phyloP scores from a whole-genome alignment of 352 stramenopile species.

The Aphanomyces cochlioides region DNA sequence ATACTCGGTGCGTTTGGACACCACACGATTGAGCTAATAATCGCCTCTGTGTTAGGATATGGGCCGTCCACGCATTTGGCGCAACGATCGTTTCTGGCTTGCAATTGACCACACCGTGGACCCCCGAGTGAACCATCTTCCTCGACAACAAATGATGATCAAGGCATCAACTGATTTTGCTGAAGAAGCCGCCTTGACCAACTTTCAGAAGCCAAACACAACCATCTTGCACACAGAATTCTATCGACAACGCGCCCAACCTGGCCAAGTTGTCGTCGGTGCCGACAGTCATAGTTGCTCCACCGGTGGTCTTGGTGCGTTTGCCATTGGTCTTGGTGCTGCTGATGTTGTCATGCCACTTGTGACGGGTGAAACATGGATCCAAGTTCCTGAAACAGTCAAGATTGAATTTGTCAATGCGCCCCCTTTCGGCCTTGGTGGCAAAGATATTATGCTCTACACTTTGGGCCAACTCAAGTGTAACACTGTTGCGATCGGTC shows the following conservation, averaged over 20 bases:
- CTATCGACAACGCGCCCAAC: conserved; percentile 77
- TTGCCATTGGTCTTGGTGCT: conserved; percentile 70
- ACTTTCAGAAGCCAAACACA: conserved; percentile 82
- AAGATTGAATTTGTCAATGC: conserved; percentile 75
- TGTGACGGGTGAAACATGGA: conserved; percentile 83
- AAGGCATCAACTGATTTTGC: conserved; percentile 79
- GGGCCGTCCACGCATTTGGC: conserved; percentile 76
- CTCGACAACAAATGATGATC: conserved; percentile 85
- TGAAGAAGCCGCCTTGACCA: conserved; percentile 68
- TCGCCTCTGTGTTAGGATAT: conserved; percentile 50
- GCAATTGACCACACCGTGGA: conserved; percentile 82
- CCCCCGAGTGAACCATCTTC: conserved; percentile 75
- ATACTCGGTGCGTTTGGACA: conserved; percentile 36
- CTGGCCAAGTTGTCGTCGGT: conserved; percentile 78
- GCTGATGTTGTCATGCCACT: conserved; percentile 82
- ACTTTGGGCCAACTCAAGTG: conserved; percentile 81
- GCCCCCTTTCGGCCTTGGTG: conserved; percentile 65
- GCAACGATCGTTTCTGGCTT: conserved; percentile 84
- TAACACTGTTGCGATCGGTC: conserved; percentile 77
- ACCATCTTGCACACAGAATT: conserved; percentile 87
- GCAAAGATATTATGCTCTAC: conserved; percentile 86
- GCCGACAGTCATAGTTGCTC: conserved; percentile 78
- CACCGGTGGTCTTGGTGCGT: conserved; percentile 69
- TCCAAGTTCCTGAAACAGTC: conserved; percentile 84
- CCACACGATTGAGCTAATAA: too few relatives aligned